These are phyloP conservation scores for Fusarium siculi DNA, from an alignment of 2,329 filamentous ascomycete genomes.

Conservation along the genomic window DNA sequence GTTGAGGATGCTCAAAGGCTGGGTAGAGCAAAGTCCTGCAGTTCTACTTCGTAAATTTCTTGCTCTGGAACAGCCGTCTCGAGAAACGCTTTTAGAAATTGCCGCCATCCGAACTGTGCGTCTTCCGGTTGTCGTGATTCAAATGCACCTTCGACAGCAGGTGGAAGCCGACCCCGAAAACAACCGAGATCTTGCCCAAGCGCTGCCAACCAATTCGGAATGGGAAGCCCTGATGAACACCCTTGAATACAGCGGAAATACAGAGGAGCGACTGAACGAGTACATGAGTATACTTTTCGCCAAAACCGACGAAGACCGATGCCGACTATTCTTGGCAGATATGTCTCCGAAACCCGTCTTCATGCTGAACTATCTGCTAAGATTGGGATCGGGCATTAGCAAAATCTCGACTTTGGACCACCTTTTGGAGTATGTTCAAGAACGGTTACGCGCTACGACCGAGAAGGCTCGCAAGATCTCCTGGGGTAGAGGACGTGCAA, in stretches of 20 bases:
- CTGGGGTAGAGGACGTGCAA: slow-evolving; percentile 2
- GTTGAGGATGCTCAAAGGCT: slow-evolving; percentile 35
- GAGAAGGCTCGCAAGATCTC: slow-evolving; percentile 2
- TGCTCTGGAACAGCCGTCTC: not conserved
- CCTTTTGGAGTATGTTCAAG: slow-evolving; percentile 43
- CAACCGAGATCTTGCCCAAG: slow-evolving; percentile 29
- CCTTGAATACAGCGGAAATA: slow-evolving; percentile 35
- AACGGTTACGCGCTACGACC: slow-evolving; percentile 25
- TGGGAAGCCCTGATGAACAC: slow-evolving; percentile 39
- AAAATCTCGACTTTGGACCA: slow-evolving; percentile 37
- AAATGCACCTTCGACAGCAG: slow-evolving; percentile 45
- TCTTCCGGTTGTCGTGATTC: slow-evolving; percentile 47
- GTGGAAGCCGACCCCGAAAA: slow-evolving; percentile 20
- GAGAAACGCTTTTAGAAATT: slow-evolving; percentile 24
- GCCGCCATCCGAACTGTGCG: slow-evolving; percentile 43
- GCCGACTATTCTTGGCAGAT: slow-evolving; percentile 45
- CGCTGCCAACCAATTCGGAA: slow-evolving; percentile 41
- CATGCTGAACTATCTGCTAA: slow-evolving; percentile 47
- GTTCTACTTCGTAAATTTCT: slow-evolving; percentile 41
- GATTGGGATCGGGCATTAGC: slow-evolving; percentile 41
- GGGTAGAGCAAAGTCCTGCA: slow-evolving; percentile 40
- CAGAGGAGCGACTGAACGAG: slow-evolving; percentile 34
- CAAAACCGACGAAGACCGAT: slow-evolving; percentile 47
- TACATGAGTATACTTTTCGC: slow-evolving; percentile 47
- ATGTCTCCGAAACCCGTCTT: slow-evolving; percentile 43